Percentiles rank a stretch among this genome's conserved stretches.
These are phyloP conservation scores for Dendryphion nanum DNA, from an alignment of 2,329 filamentous ascomycete species.

Conservation along the genomic window DNA sequence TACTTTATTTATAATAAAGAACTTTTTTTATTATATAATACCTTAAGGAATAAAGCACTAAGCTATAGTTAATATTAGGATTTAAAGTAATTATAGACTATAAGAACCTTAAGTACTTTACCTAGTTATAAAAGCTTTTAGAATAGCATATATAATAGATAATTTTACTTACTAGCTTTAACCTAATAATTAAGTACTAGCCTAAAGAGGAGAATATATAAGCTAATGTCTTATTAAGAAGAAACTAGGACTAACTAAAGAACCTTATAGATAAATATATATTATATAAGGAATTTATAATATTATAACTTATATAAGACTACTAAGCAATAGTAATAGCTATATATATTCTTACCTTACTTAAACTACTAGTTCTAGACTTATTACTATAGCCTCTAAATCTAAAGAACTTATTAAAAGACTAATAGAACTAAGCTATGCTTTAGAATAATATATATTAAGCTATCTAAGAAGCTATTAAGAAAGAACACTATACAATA, in stretches of 20 bases:
- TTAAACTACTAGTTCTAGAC: no score
- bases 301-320: no score
- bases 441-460: neutral
- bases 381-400: neutral
- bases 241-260: neutral
- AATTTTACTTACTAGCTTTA: neutral
- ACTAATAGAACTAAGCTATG: neutral
- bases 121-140: neutral
- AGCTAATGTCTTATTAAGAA: neutral
- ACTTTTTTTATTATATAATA: slow-evolving; percentile 31
- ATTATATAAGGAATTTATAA: neutral
- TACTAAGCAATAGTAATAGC: no score
- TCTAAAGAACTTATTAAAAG: neutral
- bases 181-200: neutral
- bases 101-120: neutral
- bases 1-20: slow-evolving; percentile 40
- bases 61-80: neutral
- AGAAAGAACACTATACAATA: neutral
- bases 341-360: neutral
- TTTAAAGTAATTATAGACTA: neutral
- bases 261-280: neutral
- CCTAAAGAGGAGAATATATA: neutral
- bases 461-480: neutral
- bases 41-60: slow-evolving; percentile 24
- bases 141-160: neutral